Conservation (phyloP, 2,329 filamentous ascomycete genomes). For the Trichophyton schoenleinii region DNA sequence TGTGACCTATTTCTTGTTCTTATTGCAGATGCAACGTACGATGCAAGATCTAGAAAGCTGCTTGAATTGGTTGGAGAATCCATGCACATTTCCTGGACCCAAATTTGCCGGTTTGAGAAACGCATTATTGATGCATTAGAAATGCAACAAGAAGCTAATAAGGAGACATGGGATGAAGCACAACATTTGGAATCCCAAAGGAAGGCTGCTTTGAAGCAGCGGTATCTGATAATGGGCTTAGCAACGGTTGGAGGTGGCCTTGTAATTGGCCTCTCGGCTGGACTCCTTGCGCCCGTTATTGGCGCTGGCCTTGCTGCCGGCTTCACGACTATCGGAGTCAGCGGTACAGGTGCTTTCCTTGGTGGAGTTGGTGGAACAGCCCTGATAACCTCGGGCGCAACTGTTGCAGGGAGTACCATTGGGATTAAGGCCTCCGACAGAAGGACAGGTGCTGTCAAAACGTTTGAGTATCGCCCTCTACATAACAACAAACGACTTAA, state of each 20-base stretch:
- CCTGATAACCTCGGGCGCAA: slow-evolving; percentile 81
- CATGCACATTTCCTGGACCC: slow-evolving; percentile 74
- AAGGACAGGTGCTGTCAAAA: slow-evolving; percentile 81
- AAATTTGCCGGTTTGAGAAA: slow-evolving; percentile 95
- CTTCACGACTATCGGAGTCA: slow-evolving; percentile 87
- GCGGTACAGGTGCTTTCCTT: slow-evolving; percentile 76
- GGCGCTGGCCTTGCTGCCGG: slow-evolving; percentile 87
- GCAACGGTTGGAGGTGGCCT: slow-evolving; percentile 90
- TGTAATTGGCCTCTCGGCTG: slow-evolving; percentile 89
- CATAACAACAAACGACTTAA: slow-evolving; percentile 98
- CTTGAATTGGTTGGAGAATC: slow-evolving; percentile 71
- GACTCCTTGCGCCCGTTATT: slow-evolving; percentile 82
- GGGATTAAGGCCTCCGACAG: slow-evolving; percentile 74
- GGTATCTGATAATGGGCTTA: slow-evolving; percentile 90
- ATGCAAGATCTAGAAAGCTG: slow-evolving; percentile 71
- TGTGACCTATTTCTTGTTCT: slow-evolving; percentile 91
- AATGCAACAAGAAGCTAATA: slow-evolving; percentile 89
- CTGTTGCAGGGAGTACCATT: slow-evolving; percentile 74
- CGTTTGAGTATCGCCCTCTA: slow-evolving; percentile 89
- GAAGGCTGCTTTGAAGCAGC: slow-evolving; percentile 66
- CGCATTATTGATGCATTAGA: slow-evolving; percentile 91
- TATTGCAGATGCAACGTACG: slow-evolving; percentile 92
- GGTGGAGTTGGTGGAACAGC: slow-evolving; percentile 86
- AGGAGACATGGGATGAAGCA: slow-evolving; percentile 96
- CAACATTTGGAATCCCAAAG: slow-evolving; percentile 80